phyloP scores from a whole-genome alignment of 73 alveolate species.

The Tetrahymena borealis region DNA sequence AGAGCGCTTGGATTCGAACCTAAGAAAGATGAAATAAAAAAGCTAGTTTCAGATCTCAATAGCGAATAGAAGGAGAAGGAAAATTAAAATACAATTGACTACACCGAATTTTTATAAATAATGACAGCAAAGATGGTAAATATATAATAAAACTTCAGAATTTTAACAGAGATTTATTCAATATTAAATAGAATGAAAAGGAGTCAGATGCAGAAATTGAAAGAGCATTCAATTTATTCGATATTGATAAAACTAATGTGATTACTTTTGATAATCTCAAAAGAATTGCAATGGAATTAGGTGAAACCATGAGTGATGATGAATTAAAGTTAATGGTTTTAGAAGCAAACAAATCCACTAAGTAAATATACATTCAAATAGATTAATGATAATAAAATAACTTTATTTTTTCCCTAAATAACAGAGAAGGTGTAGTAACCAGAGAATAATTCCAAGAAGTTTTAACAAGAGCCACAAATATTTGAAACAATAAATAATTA shows the following conservation, averaged over 20 bases:
- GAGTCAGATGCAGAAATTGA: conserved; percentile 80
- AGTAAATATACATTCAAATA: not conserved
- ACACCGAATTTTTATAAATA: conserved; percentile 84
- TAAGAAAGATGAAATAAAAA: conserved; percentile 82
- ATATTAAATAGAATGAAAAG: conserved; percentile 62
- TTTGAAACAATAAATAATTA: not conserved
- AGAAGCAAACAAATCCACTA: conserved; percentile 62
- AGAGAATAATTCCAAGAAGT: conserved; percentile 32
- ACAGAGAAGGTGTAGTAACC: conserved; percentile 30
- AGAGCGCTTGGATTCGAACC: conserved; percentile 94
- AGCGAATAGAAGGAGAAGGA: conserved; percentile 81
- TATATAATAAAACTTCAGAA: not conserved
- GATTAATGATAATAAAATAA: too few relatives aligned
- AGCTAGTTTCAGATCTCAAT: conserved; percentile 64
- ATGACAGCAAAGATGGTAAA: conserved; percentile 86
- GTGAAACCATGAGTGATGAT: conserved; percentile 93
- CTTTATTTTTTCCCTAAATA: not conserved
- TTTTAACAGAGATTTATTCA: not conserved
- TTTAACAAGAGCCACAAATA: conserved; percentile 20
- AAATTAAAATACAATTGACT: conserved; percentile 84
- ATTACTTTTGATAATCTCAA: conserved; percentile 78
- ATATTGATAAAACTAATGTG: conserved; percentile 47
- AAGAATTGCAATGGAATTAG: conserved; percentile 83
- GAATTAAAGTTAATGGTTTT: conserved; percentile 88
- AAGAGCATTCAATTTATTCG: conserved; percentile 61